Evolutionary conservation across 176 grass and related monocot species (phyloP).

Genomic region (Calamus simplicifolius): DNA sequence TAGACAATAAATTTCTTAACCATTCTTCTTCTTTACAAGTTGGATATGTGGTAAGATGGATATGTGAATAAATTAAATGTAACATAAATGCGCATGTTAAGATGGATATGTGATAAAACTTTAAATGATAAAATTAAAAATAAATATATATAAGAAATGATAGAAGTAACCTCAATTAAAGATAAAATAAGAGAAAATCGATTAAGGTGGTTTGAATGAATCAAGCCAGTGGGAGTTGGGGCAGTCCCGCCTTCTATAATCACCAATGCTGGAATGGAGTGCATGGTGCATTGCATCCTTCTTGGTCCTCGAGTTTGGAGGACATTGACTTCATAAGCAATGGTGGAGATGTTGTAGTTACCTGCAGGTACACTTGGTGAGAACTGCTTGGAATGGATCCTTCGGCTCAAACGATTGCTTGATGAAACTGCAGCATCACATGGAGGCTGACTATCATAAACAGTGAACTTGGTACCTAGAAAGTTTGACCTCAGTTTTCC

Average conservation of each 20-base stretch:
- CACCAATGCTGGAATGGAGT: constrained; percentile 57
- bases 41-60: too few relatives aligned
- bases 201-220: too few relatives aligned
- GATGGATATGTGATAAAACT: too few relatives aligned
- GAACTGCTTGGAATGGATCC: constrained; percentile 82
- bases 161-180: too few relatives aligned
- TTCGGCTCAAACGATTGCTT: constrained; percentile 51
- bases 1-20: too few relatives aligned
- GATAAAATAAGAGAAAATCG: too few relatives aligned
- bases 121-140: too few relatives aligned
- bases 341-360: constrained; percentile 70
- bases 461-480: constrained; percentile 94
- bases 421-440: constrained; percentile 36
- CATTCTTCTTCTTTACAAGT: too few relatives aligned
- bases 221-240: constrained; percentile 56
- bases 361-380: constrained; percentile 77
- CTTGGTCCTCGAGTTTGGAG: constrained; percentile 88
- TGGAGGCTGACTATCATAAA: constrained; percentile 85
- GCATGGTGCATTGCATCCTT: constrained; percentile 94
- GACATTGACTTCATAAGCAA: constrained; percentile 89
- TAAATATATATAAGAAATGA: too few relatives aligned
- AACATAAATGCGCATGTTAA: too few relatives aligned
- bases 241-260: constrained; percentile 58
- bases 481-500: constrained; percentile 98
- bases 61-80: too few relatives aligned